phyloP scores from a whole-genome alignment of 257 asterid genomes.

The Fraxinus quadrangulata region DNA sequence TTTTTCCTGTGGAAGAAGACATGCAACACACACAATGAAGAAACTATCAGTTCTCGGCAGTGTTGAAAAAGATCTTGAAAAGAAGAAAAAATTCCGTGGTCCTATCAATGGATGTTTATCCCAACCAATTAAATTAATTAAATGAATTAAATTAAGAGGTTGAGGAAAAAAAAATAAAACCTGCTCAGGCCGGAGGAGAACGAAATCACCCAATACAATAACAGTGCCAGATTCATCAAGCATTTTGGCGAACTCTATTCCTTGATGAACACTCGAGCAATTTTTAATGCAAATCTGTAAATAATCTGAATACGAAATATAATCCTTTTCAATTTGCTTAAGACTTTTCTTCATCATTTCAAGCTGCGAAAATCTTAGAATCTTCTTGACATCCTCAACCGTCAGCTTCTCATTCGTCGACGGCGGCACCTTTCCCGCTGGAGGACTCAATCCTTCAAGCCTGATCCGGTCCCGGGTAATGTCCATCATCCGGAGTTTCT shows the following conservation, averaged over 20 bases:
- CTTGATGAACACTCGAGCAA: conserved; percentile 44
- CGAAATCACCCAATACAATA: conserved; percentile 67
- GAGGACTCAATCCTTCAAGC: conserved; percentile 52
- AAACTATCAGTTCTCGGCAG: conserved; percentile 65
- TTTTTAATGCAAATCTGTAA: conserved; percentile 52
- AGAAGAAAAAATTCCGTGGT: neutral
- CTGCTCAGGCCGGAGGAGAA: conserved; percentile 73
- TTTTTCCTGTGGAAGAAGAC: conserved; percentile 81
- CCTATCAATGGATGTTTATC: neutral
- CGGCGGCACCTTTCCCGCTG: neutral
- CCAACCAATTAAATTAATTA: neutral
- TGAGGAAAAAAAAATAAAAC: conserved; percentile 38
- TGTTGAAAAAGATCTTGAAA: conserved; percentile 11
- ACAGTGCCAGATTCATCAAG: conserved; percentile 81
- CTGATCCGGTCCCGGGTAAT: conserved; percentile 54
- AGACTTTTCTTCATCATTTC: conserved; percentile 65
- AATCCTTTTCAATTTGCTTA: conserved; percentile 44
- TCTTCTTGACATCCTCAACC: conserved; percentile 66
- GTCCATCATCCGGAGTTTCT: conserved; percentile 72
- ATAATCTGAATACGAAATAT: conserved; percentile 49
- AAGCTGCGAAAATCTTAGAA: conserved; percentile 63
- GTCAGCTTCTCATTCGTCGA: conserved; percentile 41
- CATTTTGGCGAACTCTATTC: conserved; percentile 55
- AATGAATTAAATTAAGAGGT: neutral
- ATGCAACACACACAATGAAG: conserved; percentile 43